Percentiles rank a stretch among this genome's conserved stretches.
phyloP scores from a whole-genome alignment of 2,329 filamentous ascomycete species.

The Ascochyta pisi region DNA sequence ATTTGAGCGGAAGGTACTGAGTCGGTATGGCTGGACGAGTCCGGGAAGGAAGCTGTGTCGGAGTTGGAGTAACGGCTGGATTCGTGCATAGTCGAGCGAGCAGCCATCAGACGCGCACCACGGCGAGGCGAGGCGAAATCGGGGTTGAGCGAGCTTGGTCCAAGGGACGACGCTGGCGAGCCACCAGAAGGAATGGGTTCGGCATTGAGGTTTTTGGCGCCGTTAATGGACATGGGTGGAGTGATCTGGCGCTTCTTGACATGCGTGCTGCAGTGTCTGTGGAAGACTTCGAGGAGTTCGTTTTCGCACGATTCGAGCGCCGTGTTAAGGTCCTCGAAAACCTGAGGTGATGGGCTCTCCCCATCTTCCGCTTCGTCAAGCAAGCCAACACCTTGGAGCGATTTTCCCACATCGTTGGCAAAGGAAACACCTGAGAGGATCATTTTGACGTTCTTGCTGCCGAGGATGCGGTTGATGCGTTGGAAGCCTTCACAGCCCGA shows the following conservation, averaged over 20 bases:
- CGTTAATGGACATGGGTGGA: constrained; percentile 45
- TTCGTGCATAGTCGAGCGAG: constrained; percentile 75
- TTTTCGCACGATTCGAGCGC: constrained; percentile 96
- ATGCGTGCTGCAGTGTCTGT: constrained; percentile 49
- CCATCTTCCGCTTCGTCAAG: constrained; percentile 77
- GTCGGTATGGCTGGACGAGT: constrained; percentile 17
- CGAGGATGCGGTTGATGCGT: constrained; percentile 83
- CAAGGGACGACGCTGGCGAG: constrained; percentile 34
- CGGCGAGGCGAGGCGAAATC: constrained; percentile 79
- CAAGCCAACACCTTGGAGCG: constrained; percentile 83
- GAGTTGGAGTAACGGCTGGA: constrained; percentile 6
- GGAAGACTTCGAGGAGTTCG: constrained; percentile 75
- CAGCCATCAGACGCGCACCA: constrained; percentile 78
- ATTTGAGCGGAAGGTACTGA: constrained; percentile 13
- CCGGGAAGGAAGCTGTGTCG: constrained; percentile 22
- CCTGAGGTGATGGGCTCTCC: constrained; percentile 57
- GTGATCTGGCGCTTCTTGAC: constrained; percentile 49
- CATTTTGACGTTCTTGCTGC: constrained; percentile 78
- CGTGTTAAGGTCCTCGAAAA: constrained; percentile 90
- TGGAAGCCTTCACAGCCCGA: constrained; percentile 95
- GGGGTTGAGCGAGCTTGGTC: constrained; percentile 55
- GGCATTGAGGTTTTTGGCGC: constrained; percentile 16
- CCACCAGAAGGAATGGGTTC: constrained; percentile 26
- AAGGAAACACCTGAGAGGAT: constrained; percentile 83
- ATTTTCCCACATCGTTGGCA: constrained; percentile 76